Evolutionary conservation across 1,139 yeast species (phyloP).

Genomic region (Groenewaldozyma sp.): DNA sequence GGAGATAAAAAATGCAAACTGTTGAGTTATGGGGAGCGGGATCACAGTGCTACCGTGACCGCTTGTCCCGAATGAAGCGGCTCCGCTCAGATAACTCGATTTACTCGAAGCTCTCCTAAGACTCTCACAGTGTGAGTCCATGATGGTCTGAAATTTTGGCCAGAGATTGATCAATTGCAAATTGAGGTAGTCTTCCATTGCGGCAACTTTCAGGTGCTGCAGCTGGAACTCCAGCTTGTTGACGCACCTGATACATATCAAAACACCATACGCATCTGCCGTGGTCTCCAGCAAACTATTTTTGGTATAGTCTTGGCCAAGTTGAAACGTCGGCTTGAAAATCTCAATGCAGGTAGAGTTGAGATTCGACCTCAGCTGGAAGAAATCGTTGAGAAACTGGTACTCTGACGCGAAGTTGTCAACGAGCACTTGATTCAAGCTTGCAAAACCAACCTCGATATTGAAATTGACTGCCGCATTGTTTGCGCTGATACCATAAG

Average conservation of each 20-base stretch:
- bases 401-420: constrained; percentile 78
- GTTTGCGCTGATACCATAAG: too few species aligned
- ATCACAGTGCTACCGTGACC: constrained; percentile 28
- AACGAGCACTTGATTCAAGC: constrained; percentile 61
- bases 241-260: constrained; percentile 65
- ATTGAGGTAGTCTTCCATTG: constrained; percentile 65
- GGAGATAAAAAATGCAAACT: constrained; percentile 65
- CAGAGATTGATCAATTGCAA: constrained; percentile 57
- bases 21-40: constrained; percentile 69
- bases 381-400: constrained; percentile 63
- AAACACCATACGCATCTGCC: constrained; percentile 68
- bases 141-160: constrained; percentile 75
- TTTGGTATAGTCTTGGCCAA: constrained; percentile 42
- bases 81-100: constrained; percentile 20
- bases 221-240: constrained; percentile 56
- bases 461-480: neutral
- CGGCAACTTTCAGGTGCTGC: constrained; percentile 59
- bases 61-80: constrained; percentile 21
- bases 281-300: constrained; percentile 38
- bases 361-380: constrained; percentile 41
- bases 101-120: constrained; percentile 38
- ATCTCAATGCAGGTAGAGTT: constrained; percentile 39
- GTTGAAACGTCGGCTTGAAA: constrained; percentile 43
- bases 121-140: constrained; percentile 70
- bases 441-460: constrained; percentile 65